Percentiles rank a stretch among this genome's conserved stretches.
Conservation (phyloP, 768 basidiomycete species). For the Collybia sp. region DNA sequence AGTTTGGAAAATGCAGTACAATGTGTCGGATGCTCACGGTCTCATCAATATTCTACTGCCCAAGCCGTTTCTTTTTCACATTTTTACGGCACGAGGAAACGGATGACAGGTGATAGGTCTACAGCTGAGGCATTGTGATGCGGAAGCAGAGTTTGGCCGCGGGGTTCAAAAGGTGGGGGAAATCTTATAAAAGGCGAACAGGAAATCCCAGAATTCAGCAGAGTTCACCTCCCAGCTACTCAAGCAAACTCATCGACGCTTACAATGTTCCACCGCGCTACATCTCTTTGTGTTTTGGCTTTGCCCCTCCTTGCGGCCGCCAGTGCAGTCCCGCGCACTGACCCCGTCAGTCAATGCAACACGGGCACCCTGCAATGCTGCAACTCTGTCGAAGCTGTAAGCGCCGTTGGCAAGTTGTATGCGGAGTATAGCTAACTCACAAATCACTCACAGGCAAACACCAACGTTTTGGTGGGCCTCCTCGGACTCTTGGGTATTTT, state of each 20-base stretch:
- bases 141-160: neutral
- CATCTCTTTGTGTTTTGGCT: slow-evolving; percentile 4
- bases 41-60: too few relatives aligned
- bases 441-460: too few relatives aligned
- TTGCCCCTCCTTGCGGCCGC: slow-evolving; percentile 7
- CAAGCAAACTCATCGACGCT: neutral
- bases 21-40: too few relatives aligned
- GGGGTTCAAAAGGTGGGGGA: too few relatives aligned
- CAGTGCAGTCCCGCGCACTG: slow-evolving; percentile 6
- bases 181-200: too few relatives aligned
- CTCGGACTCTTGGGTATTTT: slow-evolving; percentile 7
- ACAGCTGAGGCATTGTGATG: neutral
- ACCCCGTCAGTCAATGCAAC: slow-evolving; percentile 9
- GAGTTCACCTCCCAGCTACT: too few relatives aligned
- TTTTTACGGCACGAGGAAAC: neutral
- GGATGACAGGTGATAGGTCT: neutral
- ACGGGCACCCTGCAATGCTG: slow-evolving; percentile 13
- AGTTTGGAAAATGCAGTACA: too few relatives aligned
- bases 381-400: slow-evolving; percentile 9
- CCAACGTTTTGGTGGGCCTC: too few relatives aligned
- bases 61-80: neutral
- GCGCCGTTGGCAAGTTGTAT: neutral
- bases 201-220: too few relatives aligned
- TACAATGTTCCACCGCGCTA: slow-evolving; percentile 8
- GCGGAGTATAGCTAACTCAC: too few relatives aligned